Base-by-base conservation (phyloP, 352 stramenopile species). In the Pythium aphanidermatum region DNA sequence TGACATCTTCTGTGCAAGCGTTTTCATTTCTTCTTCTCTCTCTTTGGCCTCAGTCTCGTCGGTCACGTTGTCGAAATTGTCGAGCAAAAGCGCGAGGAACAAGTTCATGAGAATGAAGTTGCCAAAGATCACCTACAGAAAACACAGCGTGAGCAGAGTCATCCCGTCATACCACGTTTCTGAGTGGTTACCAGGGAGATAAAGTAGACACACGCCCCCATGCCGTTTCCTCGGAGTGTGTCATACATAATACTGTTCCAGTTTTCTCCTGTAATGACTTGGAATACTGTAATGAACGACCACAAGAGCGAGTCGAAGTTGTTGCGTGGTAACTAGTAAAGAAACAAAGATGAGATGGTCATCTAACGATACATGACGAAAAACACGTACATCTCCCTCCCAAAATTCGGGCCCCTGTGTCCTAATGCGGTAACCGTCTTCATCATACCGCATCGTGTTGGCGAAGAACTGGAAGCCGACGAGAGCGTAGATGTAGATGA, bases 221-320 rank as follows among this genome's bases (percentile, higher is more conserved):
- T 70, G 21, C 73, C 70, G 46, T 85, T 92, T n/a, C 71, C 72
- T 6, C 83, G 80, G 55, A 94, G 95, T 7, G 65, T 79, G 58
- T 95, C 85, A 58, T 98, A 97, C 90, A 98, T 96, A 41, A 97
- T 76, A 28, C 55, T 66, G 47, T 97, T 97, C 90, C 88, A 98
- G 62, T 98, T 95, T 38, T 98, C 93, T 7, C 88, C 89, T 11
- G 91, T 91, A 38, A 98, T 94, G 34, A 98, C 72, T 60, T 98
- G 84, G 47, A 97, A 97, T 0, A 97, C 84, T 0, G 88, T 96
- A 17, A 93, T 63, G 12, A 76, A 53, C 8, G 79, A 74, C 70
- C 68, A 85, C 7, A 89, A 55, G 6, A 97, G 56, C 3, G 81
- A 83, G 33, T 97, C 89, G 46, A 96, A 97, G 55, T 97, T 96